Evolutionary conservation across 2,329 filamentous ascomycete genomes (phyloP).

Genomic region (Diaporthe citrichinensis): DNA sequence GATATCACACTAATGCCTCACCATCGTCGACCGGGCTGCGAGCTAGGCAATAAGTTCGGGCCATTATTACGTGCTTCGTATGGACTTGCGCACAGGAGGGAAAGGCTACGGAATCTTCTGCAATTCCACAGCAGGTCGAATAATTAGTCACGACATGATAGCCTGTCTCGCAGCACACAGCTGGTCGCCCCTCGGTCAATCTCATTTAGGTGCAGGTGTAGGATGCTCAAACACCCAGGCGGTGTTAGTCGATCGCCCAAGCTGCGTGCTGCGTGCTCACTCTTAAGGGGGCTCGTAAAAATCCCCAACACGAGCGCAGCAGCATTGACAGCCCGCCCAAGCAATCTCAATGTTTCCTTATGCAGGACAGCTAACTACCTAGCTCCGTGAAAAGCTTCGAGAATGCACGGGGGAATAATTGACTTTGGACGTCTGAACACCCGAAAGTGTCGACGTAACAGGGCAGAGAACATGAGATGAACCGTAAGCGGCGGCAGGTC

Average conservation of each 20-base stretch:
- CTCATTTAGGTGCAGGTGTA: conserved; percentile 19
- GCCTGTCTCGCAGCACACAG: not conserved
- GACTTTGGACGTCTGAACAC: not conserved
- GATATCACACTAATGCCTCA: conserved; percentile 39
- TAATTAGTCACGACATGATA: not conserved
- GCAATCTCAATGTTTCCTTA: conserved; percentile 16
- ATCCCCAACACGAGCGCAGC: not conserved
- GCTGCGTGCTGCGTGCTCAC: conserved; percentile 8
- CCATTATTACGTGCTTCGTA: not conserved
- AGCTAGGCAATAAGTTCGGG: conserved; percentile 9
- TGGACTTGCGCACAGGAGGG: not conserved
- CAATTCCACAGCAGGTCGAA: conserved; percentile 18
- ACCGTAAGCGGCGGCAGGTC: conserved; percentile 9
- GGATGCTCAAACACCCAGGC: conserved; percentile 16
- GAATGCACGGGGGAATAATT: not conserved
- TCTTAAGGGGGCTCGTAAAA: not conserved
- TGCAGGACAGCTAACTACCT: not conserved
- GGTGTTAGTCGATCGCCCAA: conserved; percentile 15
- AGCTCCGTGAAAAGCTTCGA: conserved; percentile 15
- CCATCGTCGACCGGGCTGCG: conserved; percentile 32
- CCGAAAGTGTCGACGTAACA: conserved; percentile 7
- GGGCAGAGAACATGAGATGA: conserved; percentile 26
- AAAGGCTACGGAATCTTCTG: not conserved
- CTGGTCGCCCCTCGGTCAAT: conserved; percentile 8
- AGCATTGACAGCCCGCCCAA: conserved; percentile 8